Conservation (phyloP, 1,284 basidiomycete genomes). For the Agaricales sp. region DNA sequence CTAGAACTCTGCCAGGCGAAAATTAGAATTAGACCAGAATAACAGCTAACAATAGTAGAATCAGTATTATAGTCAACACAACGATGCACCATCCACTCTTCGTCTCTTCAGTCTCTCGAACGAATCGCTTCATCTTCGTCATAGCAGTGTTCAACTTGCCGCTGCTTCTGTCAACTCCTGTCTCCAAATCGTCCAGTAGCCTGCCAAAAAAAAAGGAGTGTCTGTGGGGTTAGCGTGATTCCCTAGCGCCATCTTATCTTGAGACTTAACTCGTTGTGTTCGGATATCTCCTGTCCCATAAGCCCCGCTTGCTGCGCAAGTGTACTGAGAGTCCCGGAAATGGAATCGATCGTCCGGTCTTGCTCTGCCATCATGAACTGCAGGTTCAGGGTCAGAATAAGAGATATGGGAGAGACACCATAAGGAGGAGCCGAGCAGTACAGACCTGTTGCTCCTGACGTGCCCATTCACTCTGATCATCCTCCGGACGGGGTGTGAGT, state of each 20-base stretch:
- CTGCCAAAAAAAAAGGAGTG: slow-evolving; percentile 37
- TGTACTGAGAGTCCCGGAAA: slow-evolving; percentile 73
- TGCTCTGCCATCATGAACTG: slow-evolving; percentile 81
- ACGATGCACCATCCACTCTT: slow-evolving; percentile 40
- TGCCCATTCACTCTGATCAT: slow-evolving; percentile 71
- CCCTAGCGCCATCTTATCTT: no score
- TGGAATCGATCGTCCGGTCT: slow-evolving; percentile 77
- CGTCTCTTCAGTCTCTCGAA: slow-evolving; percentile 70
- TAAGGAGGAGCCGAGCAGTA: slow-evolving; percentile 1
- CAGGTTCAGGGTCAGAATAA: slow-evolving; percentile 1
- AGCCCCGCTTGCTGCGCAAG: slow-evolving; percentile 82
- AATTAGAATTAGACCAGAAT: slow-evolving; percentile 42
- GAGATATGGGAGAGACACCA: neutral
- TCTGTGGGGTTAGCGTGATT: slow-evolving; percentile 5
- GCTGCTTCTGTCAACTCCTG: slow-evolving; percentile 65
- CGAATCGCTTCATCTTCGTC: slow-evolving; percentile 67
- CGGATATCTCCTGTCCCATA: slow-evolving; percentile 81
- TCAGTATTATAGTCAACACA: slow-evolving; percentile 46
- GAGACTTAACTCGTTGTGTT: slow-evolving; percentile 75
- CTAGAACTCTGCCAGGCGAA: no score
- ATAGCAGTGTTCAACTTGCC: slow-evolving; percentile 62
- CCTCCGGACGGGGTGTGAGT: slow-evolving; percentile 28
- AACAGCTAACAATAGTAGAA: slow-evolving; percentile 44
- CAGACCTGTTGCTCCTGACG: slow-evolving; percentile 72
- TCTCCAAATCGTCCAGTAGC: slow-evolving; percentile 76